Evolutionary conservation across 1,284 basidiomycete genomes (phyloP), one percentile per base, ranked within the genome.

Genomic region (Leccinum fallax): DNA sequence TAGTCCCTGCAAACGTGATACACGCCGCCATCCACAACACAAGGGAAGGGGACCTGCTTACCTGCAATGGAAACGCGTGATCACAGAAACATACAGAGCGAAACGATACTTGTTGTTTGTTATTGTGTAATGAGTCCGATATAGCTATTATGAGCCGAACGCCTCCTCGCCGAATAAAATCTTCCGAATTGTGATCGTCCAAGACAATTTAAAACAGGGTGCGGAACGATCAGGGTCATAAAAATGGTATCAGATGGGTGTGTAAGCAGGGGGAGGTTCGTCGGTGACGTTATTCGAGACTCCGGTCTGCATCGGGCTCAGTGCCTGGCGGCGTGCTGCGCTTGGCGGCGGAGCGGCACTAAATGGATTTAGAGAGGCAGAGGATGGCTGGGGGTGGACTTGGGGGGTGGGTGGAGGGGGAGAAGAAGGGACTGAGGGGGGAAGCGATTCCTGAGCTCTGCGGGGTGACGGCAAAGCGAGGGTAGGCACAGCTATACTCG

Each of bases 221-320:
- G n/a, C n/a, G n/a, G n/a, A 43, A 19, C 40, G 30, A 28, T 30
- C 51, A 16, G 6, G 13, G 21, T 26, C 15, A 4, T 43, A 19
- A 57, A 16, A 43, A 21, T 34, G 0, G 16, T 26, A n/a, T 74
- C 52, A 68, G 2, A 64, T 4, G 11, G 67, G 67, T 16, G 70
- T 73, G 8, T 71, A 71, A 46, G 73, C 68, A 21, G 70, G 70
- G 11, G 72, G 70, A 21, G 73, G 61, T 1, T 73, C 73, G 0
- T 57, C 60, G 8, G 36, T 16, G 9, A 19, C 21, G n/a, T 24
- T 56, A n/a, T 38, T 57, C 9, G 61, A 58, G 30, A 34, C 28
- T 9, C 67, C 73, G 0, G 70, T 73, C 9, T 62, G 11, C 46
- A 59, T 55, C 21, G 62, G 55, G 2, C 57, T 15, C 19, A 70